Evolutionary conservation across 2,329 filamentous ascomycete species (phyloP).

Genomic region (Aspergillus chevalieri): DNA sequence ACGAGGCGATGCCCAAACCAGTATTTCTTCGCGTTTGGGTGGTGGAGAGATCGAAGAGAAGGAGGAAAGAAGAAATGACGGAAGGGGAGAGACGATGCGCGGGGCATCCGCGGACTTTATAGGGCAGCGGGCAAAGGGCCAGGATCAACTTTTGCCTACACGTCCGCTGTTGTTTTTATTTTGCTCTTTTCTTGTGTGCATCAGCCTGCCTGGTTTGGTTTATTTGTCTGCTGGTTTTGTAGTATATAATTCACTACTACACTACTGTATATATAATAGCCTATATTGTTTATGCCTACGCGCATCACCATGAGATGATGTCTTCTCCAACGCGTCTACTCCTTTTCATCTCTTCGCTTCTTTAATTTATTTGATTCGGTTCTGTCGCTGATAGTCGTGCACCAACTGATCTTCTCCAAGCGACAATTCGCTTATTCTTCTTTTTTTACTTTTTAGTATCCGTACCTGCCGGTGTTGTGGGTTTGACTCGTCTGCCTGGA

Average conservation of each 20-base stretch:
- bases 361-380: neutral
- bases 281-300: neutral
- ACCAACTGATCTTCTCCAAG: neutral
- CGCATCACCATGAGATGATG: conserved; percentile 6
- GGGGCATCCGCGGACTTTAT: conserved; percentile 38
- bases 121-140: conserved; percentile 37
- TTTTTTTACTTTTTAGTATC: conserved; percentile 8
- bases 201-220: neutral
- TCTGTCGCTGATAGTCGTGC: neutral
- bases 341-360: conserved; percentile 3
- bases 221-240: conserved; percentile 2
- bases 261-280: conserved; percentile 2
- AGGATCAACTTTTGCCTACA: conserved; percentile 31
- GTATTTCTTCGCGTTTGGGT: too few relatives aligned
- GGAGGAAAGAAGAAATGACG: conserved; percentile 27
- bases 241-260: neutral
- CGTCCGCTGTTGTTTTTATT: conserved; percentile 13
- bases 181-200: conserved; percentile 1
- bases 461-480: neutral
- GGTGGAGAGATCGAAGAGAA: conserved; percentile 6
- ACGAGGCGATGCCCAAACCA: neutral
- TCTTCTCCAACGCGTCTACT: neutral
- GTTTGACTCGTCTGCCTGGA: neutral
- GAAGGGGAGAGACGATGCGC: conserved; percentile 31
- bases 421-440: conserved; percentile 5